phyloP scores from a whole-genome alignment of 441 rosid genomes.

The Syzygium malaccense region DNA sequence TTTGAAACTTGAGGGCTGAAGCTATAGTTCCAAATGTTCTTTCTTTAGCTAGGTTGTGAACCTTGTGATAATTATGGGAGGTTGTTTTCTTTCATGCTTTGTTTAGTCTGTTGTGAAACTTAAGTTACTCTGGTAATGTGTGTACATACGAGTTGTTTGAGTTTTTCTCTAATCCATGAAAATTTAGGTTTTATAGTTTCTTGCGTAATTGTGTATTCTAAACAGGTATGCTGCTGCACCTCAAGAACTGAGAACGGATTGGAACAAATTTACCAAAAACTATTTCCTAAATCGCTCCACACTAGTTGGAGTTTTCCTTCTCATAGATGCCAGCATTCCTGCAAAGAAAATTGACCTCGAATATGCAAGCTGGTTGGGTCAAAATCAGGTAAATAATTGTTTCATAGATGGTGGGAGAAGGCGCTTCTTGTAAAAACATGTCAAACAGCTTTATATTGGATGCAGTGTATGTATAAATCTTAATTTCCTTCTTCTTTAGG shows the following conservation, averaged over 20 bases:
- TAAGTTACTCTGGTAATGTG: not conserved
- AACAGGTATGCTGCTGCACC: conserved; percentile 90
- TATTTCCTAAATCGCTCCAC: conserved; percentile 79
- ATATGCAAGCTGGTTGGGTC: conserved; percentile 96
- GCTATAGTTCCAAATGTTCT: not conserved
- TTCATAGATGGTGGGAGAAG: not conserved
- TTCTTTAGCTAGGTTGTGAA: not conserved
- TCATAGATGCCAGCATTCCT: conserved; percentile 91
- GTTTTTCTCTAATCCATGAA: not conserved
- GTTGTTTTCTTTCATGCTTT: not conserved
- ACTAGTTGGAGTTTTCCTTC: conserved; percentile 79
- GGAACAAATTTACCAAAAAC: conserved; percentile 77
- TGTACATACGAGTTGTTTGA: not conserved
- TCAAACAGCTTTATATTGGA: not conserved
- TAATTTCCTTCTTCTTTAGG: conserved; percentile 21
- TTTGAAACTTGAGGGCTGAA: not conserved
- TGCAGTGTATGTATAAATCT: not conserved
- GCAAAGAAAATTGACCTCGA: conserved; percentile 81
- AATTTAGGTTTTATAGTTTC: not conserved
- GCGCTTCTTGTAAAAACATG: not conserved
- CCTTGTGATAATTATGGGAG: not conserved
- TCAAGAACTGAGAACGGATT: conserved; percentile 64
- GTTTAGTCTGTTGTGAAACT: not conserved
- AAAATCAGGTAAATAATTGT: conserved; percentile 41
- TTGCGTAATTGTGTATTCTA: not conserved